Percentiles rank a stretch among this genome's conserved stretches.
phyloP scores from a whole-genome alignment of 345 rosid species.

The Gossypium stocksii region DNA sequence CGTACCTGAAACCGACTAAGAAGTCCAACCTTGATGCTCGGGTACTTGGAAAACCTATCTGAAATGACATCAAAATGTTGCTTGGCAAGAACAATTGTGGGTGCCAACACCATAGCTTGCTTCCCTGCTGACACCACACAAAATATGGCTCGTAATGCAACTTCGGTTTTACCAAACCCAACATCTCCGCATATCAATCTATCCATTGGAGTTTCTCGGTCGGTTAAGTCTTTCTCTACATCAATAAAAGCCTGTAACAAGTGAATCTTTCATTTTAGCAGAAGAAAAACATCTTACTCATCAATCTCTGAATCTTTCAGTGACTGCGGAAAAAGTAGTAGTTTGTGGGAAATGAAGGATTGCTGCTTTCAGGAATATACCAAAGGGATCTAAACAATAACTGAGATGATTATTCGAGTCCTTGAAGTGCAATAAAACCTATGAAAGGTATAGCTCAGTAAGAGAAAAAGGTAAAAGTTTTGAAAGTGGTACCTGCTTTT shows the following conservation, averaged over 20 bases:
- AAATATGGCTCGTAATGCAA: conserved; percentile 87
- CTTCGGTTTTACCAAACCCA: conserved; percentile 99
- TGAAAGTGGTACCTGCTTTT: conserved; percentile 48
- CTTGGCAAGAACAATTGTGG: conserved; percentile 88
- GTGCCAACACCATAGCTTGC: conserved; percentile 97
- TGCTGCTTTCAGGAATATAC: not conserved
- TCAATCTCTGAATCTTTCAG: not conserved
- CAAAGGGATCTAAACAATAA: not conserved
- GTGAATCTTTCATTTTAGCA: conserved; percentile 24
- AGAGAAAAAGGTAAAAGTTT: not conserved
- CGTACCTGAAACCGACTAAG: conserved; percentile 92
- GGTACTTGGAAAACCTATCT: conserved; percentile 63
- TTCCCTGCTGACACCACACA: conserved; percentile 83
- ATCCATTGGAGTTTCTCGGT: conserved; percentile 96
- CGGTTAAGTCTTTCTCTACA: conserved; percentile 85
- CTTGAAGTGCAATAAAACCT: not conserved
- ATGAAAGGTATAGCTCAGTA: not conserved
- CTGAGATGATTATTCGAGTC: not conserved
- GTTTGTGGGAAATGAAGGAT: not conserved
- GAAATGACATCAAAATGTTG: conserved; percentile 90
- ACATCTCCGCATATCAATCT: conserved; percentile 93
- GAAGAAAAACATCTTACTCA: conserved; percentile 1
- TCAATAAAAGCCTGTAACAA: conserved; percentile 82
- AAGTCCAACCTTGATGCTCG: conserved; percentile 69
- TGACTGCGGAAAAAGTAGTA: not conserved